Percentiles rank a stretch among this genome's conserved stretches.
Conservation (phyloP, 2,329 filamentous ascomycete genomes). For the Nigrospora osmanthi region DNA sequence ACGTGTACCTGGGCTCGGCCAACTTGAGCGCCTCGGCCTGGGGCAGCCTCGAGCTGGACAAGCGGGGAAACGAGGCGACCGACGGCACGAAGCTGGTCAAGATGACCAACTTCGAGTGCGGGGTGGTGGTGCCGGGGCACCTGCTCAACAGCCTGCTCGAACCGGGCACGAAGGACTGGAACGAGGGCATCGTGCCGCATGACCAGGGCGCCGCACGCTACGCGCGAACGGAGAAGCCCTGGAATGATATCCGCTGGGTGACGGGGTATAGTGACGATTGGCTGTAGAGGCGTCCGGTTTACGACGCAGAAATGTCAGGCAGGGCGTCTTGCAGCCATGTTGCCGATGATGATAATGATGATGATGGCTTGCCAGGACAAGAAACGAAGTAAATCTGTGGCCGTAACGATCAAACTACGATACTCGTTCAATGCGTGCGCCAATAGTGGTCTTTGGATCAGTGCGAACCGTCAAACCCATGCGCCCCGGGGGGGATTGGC, state of each 20-base stretch:
- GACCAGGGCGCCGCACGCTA: constrained; percentile 8
- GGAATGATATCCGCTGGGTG: constrained; percentile 13
- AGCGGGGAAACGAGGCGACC: constrained; percentile 10
- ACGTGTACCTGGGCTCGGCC: constrained; percentile 17
- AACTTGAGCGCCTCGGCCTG: constrained; percentile 15
- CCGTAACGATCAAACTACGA: too few relatives aligned
- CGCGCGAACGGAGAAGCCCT: constrained; percentile 9
- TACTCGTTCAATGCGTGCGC: too few relatives aligned
- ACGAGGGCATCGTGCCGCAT: constrained; percentile 13
- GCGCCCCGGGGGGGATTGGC: too few relatives aligned
- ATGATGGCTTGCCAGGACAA: too few relatives aligned
- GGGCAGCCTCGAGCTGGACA: constrained; percentile 13
- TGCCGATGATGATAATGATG: too few relatives aligned
- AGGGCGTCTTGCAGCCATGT: too few relatives aligned
- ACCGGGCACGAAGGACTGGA: constrained; percentile 10
- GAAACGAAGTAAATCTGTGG: too few relatives aligned
- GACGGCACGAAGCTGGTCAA: constrained; percentile 13
- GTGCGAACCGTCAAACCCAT: too few relatives aligned
- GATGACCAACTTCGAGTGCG: constrained; percentile 15
- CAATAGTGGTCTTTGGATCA: too few relatives aligned
- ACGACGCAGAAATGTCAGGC: too few relatives aligned
- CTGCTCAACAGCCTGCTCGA: constrained; percentile 11
- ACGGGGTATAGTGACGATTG: constrained; percentile 19
- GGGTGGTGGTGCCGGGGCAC: constrained; percentile 13
- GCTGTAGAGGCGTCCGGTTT: too few relatives aligned